Conservation (phyloP, 257 asterid species). For the Rehmannia glutinosa region DNA sequence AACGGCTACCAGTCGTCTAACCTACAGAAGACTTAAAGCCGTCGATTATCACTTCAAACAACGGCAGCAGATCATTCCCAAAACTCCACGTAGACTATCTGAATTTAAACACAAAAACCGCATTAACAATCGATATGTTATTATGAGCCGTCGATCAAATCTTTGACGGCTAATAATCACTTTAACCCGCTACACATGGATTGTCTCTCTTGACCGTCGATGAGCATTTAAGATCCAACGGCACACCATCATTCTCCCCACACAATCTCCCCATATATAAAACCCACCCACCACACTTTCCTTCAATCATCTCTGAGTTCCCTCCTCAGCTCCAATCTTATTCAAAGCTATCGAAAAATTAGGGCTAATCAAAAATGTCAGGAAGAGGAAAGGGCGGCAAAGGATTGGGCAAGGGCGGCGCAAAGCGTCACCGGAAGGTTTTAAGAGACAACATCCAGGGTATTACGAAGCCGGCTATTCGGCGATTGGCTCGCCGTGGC, state of each 20-base stretch:
- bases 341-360: no score
- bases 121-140: no score
- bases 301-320: not conserved
- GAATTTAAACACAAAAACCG: no score
- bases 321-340: no score
- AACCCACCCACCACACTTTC: not conserved
- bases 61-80: not conserved
- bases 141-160: no score
- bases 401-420: not conserved
- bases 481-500: conserved; percentile 44
- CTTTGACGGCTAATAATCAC: no score
- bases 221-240: not conserved
- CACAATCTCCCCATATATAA: not conserved
- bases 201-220: not conserved
- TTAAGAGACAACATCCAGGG: no score
- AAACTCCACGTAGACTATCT: no score
- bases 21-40: not conserved
- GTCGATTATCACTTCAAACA: not conserved
- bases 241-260: not conserved
- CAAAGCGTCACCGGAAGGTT: no score
- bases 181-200: not conserved
- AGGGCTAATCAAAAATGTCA: not conserved
- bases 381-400: not conserved
- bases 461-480: conserved; percentile 46
- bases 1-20: not conserved